Evolutionary conservation across 331 rosid species (phyloP).

Genomic region (Arachis monticola): DNA sequence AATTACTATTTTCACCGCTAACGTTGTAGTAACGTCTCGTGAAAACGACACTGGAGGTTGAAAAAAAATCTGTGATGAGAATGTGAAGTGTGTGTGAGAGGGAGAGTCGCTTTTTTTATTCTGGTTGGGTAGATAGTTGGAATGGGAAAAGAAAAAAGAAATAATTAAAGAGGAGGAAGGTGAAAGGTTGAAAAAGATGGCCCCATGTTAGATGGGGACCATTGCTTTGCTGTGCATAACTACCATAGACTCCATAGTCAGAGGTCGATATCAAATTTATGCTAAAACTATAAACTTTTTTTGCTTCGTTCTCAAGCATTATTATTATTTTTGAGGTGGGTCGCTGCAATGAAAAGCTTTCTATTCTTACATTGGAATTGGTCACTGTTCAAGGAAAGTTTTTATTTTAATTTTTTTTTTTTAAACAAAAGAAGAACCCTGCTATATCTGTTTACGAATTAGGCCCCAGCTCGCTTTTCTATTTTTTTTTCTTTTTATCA

Average conservation of each 20-base stretch:
- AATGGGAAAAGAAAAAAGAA: not conserved
- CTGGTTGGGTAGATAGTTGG: not conserved
- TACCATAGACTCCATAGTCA: constrained; percentile 38
- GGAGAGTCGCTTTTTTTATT: constrained; percentile 20
- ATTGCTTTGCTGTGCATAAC: constrained; percentile 38
- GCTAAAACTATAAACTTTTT: constrained; percentile 24
- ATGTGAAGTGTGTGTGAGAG: constrained; percentile 20
- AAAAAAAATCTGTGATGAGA: constrained; percentile 23
- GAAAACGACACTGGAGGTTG: constrained; percentile 49
- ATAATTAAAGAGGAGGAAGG: constrained; percentile 1
- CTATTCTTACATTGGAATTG: constrained; percentile 45
- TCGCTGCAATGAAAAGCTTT: constrained; percentile 49
- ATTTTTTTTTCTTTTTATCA: constrained; percentile 1
- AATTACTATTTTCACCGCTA: constrained; percentile 30
- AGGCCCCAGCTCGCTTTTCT: constrained; percentile 31
- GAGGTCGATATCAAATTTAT: constrained; percentile 37
- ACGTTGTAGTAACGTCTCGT: constrained; percentile 30
- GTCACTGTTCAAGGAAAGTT: constrained; percentile 46
- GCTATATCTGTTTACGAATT: constrained; percentile 7
- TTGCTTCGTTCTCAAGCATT: constrained; percentile 73
- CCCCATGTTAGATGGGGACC: constrained; percentile 54
- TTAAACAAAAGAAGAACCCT: constrained; percentile 7
- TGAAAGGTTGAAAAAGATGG: constrained; percentile 51
- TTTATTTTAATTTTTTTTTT: too few relatives aligned
- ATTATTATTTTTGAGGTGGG: constrained; percentile 44